Base-by-base conservation (phyloP, 225 moss, liverwort and hornwort species). In the Asterella californica region DNA sequence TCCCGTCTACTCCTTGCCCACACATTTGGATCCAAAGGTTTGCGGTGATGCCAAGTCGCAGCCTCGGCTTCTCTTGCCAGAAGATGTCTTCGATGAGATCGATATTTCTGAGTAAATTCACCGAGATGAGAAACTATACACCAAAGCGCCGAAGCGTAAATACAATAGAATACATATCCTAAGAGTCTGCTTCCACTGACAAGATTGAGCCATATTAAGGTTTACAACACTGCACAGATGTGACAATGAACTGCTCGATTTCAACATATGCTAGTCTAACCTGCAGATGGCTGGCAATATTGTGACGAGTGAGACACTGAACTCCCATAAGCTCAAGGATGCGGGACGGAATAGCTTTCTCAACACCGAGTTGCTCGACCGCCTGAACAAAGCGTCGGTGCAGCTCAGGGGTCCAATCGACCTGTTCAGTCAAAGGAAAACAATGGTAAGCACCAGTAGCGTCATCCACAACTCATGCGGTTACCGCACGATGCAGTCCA, bases 311-410 rank as follows among this genome's bases (percentile, higher is more conserved):
- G 76, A 99, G 86, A 78, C 99, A 99, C 79, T 93, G 95, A 38
- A 93, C 95, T 47, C 95, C 95, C 99, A 99, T 99, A 18, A 99
- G 92, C 79, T 99, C 99, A 38, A 99, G 79, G 62, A 99, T 99
- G 38, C 99, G 93, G 46, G 95, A 95, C 29, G 99, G 99, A 34
- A 99, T 93, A 25, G 99, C 99, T 42, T 99, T 99, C 78, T 99
- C 99, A 72, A 99, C 93, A 72, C 99, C 99, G 24, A 99, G 90
- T 83, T 94, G 93, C 83, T 99, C 99, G 64, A 99, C 99, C n/a
- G 99, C 99, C 61, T 95, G 99, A 27, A 99, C 95, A 55, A 99
- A 99, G 27, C 99, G 93, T 27, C 99, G 92, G 78, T 99, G 99
- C 19, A 99, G 90, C 86, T 97, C 96, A 6, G 96, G 96, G 46